phyloP scores from a whole-genome alignment of 306 rosid species.

The Acacia confusa region DNA sequence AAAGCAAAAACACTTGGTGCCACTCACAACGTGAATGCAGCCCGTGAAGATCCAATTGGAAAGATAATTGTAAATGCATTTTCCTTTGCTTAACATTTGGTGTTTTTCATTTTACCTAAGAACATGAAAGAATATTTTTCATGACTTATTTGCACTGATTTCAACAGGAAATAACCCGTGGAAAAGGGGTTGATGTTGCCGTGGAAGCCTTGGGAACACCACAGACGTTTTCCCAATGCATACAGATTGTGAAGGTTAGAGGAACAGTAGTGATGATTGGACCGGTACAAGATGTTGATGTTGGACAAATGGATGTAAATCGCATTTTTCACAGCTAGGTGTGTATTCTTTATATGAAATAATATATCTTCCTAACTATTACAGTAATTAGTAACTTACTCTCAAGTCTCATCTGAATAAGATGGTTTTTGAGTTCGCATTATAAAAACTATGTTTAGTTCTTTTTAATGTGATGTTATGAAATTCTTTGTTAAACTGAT shows the following conservation, averaged over 20 bases:
- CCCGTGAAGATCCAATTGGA: slow-evolving; percentile 71
- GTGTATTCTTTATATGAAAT: not conserved
- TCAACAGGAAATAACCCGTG: slow-evolving; percentile 91
- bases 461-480: not conserved
- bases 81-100: slow-evolving; percentile 12
- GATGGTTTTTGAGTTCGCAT: not conserved
- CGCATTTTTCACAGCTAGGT: slow-evolving; percentile 95
- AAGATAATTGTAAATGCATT: slow-evolving; percentile 64
- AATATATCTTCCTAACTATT: not conserved
- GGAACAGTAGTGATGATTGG: slow-evolving; percentile 98
- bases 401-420: not conserved
- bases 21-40: slow-evolving; percentile 78
- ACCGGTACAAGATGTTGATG: slow-evolving; percentile 66
- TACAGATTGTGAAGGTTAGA: slow-evolving; percentile 83
- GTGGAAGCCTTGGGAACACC: slow-evolving; percentile 95
- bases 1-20: slow-evolving; percentile 89
- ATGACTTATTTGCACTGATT: not conserved
- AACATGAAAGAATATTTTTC: not conserved
- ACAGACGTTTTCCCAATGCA: slow-evolving; percentile 83
- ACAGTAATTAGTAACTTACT: not conserved
- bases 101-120: not conserved
- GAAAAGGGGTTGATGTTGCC: slow-evolving; percentile 89
- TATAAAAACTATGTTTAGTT: not conserved
- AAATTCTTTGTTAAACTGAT: not conserved
- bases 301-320: slow-evolving; percentile 89